These are phyloP conservation scores for Kodamaea anthophila DNA, from an alignment of 1,139 yeast species.

Conservation along the genomic window DNA sequence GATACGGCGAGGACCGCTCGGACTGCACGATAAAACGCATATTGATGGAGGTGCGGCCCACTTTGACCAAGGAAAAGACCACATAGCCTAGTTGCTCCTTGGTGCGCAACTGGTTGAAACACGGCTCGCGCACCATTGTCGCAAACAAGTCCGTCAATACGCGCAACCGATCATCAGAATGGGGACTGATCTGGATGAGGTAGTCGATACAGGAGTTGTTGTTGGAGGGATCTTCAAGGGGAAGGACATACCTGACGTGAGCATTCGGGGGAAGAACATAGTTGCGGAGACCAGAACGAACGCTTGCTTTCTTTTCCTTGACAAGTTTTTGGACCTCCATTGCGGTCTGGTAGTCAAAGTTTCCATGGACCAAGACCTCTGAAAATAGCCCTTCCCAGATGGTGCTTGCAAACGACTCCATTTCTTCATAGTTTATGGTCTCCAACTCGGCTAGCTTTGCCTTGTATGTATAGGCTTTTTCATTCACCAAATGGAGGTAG, in stretches of 20 bases:
- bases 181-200: constrained; percentile 58
- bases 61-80: constrained; percentile 71
- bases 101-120: constrained; percentile 83
- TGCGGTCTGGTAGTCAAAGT: constrained; percentile 56
- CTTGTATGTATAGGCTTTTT: constrained; percentile 57
- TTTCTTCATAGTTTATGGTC: constrained; percentile 41
- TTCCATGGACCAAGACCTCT: constrained; percentile 78
- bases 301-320: constrained; percentile 11
- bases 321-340: constrained; percentile 17
- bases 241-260: constrained; percentile 44
- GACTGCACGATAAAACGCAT: constrained; percentile 80
- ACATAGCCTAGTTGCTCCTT: constrained; percentile 90
- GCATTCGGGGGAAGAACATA: constrained; percentile 39
- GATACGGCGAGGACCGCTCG: constrained; percentile 67
- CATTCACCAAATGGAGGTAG: constrained; percentile 59
- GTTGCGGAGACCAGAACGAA: constrained; percentile 20
- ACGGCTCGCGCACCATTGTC: constrained; percentile 77
- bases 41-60: constrained; percentile 70
- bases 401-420: constrained; percentile 38
- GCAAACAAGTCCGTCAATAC: constrained; percentile 60
- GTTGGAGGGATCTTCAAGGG: constrained; percentile 60
- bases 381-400: constrained; percentile 48
- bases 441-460: constrained; percentile 55
- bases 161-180: constrained; percentile 23
- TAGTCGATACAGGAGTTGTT: constrained; percentile 83